A percentile compares a stretch with the other conserved stretches of the same genome.
Evolutionary conservation across 2,329 filamentous ascomycete species (phyloP).

Genomic region (Alternaria gaisen): DNA sequence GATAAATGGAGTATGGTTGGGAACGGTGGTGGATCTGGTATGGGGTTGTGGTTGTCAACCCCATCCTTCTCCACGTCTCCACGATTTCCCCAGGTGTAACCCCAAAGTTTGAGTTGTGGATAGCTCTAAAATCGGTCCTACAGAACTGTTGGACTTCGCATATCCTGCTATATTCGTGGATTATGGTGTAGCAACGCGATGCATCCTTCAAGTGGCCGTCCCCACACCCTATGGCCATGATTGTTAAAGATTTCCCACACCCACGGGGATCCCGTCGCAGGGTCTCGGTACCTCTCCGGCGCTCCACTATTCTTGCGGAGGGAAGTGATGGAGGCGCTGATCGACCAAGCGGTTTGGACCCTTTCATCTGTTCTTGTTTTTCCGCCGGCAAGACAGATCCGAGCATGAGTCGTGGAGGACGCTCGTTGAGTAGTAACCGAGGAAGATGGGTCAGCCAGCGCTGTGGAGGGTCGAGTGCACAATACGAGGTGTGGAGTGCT

Average conservation of each 20-base stretch:
- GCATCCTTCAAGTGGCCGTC: constrained; percentile 3
- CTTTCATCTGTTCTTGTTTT: constrained; percentile 13
- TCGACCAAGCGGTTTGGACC: constrained; percentile 16
- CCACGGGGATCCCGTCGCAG: constrained; percentile 20
- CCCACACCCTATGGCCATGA: constrained; percentile 6
- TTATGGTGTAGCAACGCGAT: constrained; percentile 5
- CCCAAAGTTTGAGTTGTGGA: constrained; percentile 2
- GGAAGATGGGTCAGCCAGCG: not conserved
- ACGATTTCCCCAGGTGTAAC: constrained; percentile 10
- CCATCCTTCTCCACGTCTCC: constrained; percentile 15
- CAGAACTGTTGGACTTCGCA: constrained; percentile 1
- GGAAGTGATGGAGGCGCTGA: constrained; percentile 11
- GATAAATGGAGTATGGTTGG: constrained; percentile 6
- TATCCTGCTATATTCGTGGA: constrained; percentile 3
- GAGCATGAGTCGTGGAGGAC: constrained; percentile 2
- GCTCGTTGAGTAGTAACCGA: not conserved
- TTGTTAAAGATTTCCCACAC: constrained; percentile 11
- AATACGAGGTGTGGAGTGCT: not conserved
- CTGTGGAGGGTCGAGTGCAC: not conserved
- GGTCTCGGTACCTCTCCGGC: constrained; percentile 22
- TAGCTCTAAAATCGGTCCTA: not conserved
- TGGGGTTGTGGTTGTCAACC: not conserved
- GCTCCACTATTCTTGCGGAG: constrained; percentile 29
- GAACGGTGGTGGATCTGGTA: constrained; percentile 3
- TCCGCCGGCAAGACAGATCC: constrained; percentile 13